Base-by-base conservation (phyloP, 2,329 filamentous ascomycete species). In the Neofusicoccum parvum region DNA sequence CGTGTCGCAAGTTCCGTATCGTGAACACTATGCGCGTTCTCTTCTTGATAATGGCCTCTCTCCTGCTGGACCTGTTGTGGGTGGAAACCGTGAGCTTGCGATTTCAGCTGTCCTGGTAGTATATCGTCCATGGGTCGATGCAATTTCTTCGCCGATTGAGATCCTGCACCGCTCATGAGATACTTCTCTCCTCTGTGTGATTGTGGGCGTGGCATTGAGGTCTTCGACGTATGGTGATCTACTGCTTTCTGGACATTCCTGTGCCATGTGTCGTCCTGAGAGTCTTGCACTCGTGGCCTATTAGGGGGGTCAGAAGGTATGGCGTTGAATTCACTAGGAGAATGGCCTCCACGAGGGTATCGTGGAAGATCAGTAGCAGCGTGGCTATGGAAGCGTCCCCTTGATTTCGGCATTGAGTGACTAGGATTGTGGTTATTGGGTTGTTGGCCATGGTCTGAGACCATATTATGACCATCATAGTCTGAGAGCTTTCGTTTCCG, bases 81-180 rank as follows among this genome's bases (percentile, higher is more conserved):
- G 17, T 15, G 32, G 17, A 4, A 17, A 5, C 10, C 15, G 1
- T n/a, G 17, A 32, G 27, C 6, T 27, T 45, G 5, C 27, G 6
- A 12, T 20, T 46, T 14, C 23, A 14, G 15, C 5, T 17, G 23
- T 12, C 32, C 41, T n/a, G 10, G 14, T 12, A 14, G 9, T n/a
- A 5, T 14, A 23, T 7, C 14, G 4, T 49, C 39, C 20, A 20
- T 5, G 43, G 20, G 4, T 17, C 4, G 12, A 3, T 27, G 27
- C 11, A 20, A 2, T 20, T 7, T n/a, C 3, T 27, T 11, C 2
- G 53, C 27, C 5, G 41, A 20, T 20, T 23, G 20, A 5, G 5
- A 12, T 34, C 27, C 12, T n/a, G 51, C 63, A n/a, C 63, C 63
- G 15, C 39, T 65, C 53, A 65, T 65, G 34, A 37, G 32, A 17